A percentile compares a stretch with the other conserved stretches of the same genome.
Evolutionary conservation across 805 yeast genomes (phyloP).

Genomic region (Blastobotrys peoriensis): DNA sequence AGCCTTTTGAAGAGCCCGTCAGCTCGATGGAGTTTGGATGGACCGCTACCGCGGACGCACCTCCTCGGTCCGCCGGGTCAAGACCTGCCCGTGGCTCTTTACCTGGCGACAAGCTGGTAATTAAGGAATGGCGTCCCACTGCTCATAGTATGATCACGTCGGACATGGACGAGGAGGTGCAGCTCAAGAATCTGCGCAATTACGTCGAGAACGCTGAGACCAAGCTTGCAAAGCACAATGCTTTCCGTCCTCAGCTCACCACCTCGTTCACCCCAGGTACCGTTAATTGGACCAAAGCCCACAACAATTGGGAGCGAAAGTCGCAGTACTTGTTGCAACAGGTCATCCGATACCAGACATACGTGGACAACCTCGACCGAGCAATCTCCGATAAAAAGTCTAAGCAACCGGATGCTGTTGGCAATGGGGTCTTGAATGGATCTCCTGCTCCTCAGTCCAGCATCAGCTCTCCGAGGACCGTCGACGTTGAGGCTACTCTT

Average conservation of each 20-base stretch:
- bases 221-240: conserved; percentile 40
- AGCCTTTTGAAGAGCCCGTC: conserved; percentile 66
- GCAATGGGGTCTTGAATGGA: not conserved
- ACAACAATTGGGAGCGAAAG: conserved; percentile 31
- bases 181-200: conserved; percentile 34
- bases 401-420: not conserved
- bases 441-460: too few species aligned
- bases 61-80: not conserved
- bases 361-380: conserved; percentile 21
- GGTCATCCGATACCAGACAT: conserved; percentile 25
- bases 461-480: too few species aligned
- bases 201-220: conserved; percentile 37
- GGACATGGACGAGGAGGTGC: conserved; percentile 31
- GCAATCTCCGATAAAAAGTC: conserved; percentile 18
- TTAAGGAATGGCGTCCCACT: conserved; percentile 31
- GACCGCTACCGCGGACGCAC: conserved; percentile 29
- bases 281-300: conserved; percentile 24
- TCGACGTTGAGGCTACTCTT: not conserved
- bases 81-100: conserved; percentile 12
- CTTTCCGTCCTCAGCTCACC: conserved; percentile 33
- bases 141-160: conserved; percentile 28
- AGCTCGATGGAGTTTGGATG: conserved; percentile 79
- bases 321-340: conserved; percentile 27
- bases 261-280: conserved; percentile 28
- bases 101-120: conserved; percentile 23